Evolutionary conservation across 2,329 filamentous ascomycete genomes (phyloP), one percentile per base, ranked within the genome.

Genomic region (Phialocephala sp.): DNA sequence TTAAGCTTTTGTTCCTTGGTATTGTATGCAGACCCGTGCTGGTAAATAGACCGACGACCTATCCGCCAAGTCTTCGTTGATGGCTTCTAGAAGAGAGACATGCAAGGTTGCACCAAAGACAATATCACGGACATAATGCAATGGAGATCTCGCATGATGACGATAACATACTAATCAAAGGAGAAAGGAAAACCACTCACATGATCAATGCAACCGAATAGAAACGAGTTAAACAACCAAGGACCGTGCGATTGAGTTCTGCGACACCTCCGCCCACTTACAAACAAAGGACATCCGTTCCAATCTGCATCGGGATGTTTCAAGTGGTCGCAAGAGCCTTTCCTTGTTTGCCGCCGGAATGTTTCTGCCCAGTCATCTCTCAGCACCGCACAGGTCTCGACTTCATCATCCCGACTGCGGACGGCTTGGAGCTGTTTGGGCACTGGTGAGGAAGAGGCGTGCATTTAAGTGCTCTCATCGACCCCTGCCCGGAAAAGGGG

Each of bases 191-290:
- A 63, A 55, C 32, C 55, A 58, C 55, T 54, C 54, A 59, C 39
- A 59, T 59, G 62, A 43, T 54, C 32, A 63, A 50, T 41, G 20
- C 57, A 54, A 45, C 36, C 3, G 32, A 64, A 64, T n/a, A 50
- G n/a, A 50, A 50, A 41, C 9, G 12, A 41, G 27, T 43, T 9
- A 50, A 50, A 50, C 63, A 60, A 56, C 27, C 27, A 8, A 37
- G 18, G 63, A 15, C 57, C 58, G 63, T 60, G 63, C 63, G 45
- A 61, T 18, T 22, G 27, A 14, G 20, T 56, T 58, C 64, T 66
- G 64, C 32, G 60, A 66, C 64, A 58, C 14, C 64, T 60, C 60
- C 64, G 43, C 60, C 39, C 43, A 63, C 15, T 61, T 22, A 45
- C 60, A 66, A 66, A 66, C 64, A 66, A 39, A 37, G 45, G 57